Conservation (phyloP, 169 alveolate species). For the Neospora caninum region DNA sequence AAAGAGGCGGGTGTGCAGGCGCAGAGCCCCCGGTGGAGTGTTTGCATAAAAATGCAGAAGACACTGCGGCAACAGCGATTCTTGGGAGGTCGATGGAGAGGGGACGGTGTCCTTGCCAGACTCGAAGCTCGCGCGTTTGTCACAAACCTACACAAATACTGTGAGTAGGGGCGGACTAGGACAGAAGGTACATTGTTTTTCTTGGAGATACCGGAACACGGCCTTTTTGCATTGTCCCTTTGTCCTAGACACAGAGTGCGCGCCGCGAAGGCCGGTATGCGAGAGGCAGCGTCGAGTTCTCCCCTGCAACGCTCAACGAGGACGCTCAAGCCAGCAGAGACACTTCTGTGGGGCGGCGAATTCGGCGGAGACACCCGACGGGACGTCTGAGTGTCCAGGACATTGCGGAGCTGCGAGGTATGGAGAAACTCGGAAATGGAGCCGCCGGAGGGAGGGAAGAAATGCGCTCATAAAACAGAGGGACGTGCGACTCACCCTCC, state of each 20-base stretch:
- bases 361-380: constrained; percentile 26
- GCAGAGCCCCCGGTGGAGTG: background rate
- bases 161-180: too few relatives aligned
- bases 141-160: too few relatives aligned
- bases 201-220: too few relatives aligned
- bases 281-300: constrained; percentile 15
- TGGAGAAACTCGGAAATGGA: background rate
- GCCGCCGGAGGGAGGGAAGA: background rate
- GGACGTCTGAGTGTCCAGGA: constrained; percentile 14
- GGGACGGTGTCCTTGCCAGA: too few relatives aligned
- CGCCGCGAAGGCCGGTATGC: background rate
- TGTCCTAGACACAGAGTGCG: too few relatives aligned
- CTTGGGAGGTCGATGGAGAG: too few relatives aligned
- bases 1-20: background rate
- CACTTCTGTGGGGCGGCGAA: background rate
- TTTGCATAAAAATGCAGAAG: background rate
- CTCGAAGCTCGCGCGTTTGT: too few relatives aligned
- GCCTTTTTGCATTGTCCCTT: too few relatives aligned
- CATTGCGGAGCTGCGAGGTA: constrained; percentile 25
- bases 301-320: background rate
- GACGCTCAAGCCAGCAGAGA: background rate
- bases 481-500: too few relatives aligned
- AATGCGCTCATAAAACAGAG: too few relatives aligned
- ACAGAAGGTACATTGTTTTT: too few relatives aligned
- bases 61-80: background rate